Percentiles rank a stretch among this genome's conserved stretches.
phyloP scores from a whole-genome alignment of 169 alveolate species.

The Plasmodium inui region DNA sequence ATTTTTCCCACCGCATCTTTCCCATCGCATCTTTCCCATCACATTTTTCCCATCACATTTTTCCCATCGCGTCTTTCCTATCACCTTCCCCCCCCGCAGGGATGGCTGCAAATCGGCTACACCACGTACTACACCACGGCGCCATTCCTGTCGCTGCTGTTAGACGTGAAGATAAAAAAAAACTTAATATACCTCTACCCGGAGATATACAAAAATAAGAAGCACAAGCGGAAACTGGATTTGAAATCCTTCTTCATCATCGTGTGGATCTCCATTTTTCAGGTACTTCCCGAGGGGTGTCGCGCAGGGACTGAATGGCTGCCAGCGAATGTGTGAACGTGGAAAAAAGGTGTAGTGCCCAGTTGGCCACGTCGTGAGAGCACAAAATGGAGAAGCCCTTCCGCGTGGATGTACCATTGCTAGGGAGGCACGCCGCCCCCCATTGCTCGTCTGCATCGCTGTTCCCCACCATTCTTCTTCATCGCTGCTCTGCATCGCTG shows the following conservation, averaged over 20 bases:
- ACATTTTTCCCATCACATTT: background rate
- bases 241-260: conserved; percentile 95
- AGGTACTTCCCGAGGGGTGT: conserved; percentile 26
- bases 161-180: conserved; percentile 93
- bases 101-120: conserved; percentile 98
- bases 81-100: conserved; percentile 76
- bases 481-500: background rate
- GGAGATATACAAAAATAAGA: conserved; percentile 93
- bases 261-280: conserved; percentile 94
- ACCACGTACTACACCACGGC: conserved; percentile 96
- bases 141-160: conserved; percentile 95
- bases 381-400: too few relatives aligned
- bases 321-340: background rate
- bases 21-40: background rate
- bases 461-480: conserved; percentile 75
- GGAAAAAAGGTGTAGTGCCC: background rate
- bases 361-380: background rate
- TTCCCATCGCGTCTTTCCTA: background rate
- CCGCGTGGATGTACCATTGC: background rate
- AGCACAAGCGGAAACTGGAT: conserved; percentile 94
- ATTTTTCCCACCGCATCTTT: conserved; percentile 6
- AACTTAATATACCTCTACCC: conserved; percentile 93
- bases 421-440: background rate
- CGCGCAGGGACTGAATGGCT: background rate
- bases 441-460: too few relatives aligned